phyloP scores from a whole-genome alignment of 768 basidiomycete genomes.

The Amanita molliuscula region DNA sequence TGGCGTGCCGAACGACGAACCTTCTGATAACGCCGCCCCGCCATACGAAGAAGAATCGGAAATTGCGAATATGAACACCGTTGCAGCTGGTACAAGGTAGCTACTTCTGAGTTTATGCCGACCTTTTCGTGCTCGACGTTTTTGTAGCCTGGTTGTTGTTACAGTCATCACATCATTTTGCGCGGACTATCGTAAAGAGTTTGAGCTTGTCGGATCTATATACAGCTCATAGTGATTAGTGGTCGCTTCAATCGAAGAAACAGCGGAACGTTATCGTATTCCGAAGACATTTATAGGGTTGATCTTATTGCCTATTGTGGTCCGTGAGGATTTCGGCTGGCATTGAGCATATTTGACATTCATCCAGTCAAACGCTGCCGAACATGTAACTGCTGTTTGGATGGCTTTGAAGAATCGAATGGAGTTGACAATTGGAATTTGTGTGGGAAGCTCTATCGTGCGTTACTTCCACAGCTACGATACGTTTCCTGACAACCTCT shows the following conservation, averaged over 20 bases:
- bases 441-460: constrained; percentile 75
- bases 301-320: constrained; percentile 82
- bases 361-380: constrained; percentile 65
- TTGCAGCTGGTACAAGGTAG: constrained; percentile 49
- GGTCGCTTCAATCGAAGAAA: constrained; percentile 89
- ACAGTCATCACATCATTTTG: constrained; percentile 83
- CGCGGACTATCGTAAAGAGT: constrained; percentile 68
- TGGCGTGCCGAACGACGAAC: neutral
- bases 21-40: neutral
- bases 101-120: neutral
- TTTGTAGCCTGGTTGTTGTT: constrained; percentile 49
- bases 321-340: constrained; percentile 21
- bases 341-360: neutral
- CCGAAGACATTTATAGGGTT: constrained; percentile 82
- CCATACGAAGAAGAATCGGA: constrained; percentile 27
- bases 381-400: constrained; percentile 80
- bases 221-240: constrained; percentile 34
- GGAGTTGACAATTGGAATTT: constrained; percentile 66
- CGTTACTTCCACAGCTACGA: constrained; percentile 15
- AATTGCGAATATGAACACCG: constrained; percentile 56
- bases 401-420: constrained; percentile 72
- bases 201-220: neutral
- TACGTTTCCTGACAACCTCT: neutral
- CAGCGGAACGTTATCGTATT: constrained; percentile 68
- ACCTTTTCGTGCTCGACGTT: neutral